Base-by-base conservation (phyloP, 768 basidiomycete genomes). In the Butyriboletus loyo region DNA sequence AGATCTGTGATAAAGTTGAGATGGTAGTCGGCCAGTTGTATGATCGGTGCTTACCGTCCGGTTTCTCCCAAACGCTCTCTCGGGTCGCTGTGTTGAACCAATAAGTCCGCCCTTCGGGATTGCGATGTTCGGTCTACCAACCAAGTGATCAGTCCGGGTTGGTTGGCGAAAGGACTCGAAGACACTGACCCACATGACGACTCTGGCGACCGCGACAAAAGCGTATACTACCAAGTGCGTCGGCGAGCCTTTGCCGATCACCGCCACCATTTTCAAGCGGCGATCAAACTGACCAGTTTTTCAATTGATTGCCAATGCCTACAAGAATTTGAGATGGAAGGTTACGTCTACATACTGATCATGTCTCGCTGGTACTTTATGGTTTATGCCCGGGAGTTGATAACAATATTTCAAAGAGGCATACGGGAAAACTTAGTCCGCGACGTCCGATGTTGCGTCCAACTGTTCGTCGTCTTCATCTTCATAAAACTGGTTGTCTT, bases 41-140 rank as follows among this genome's bases (percentile, higher is more conserved):
- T 28, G 48, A 51, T 49, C 9, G 27, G 47, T 45, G 63, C 79
- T 61, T 61, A 89, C 89, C 90, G 68, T 95, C 91, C 54, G 97
- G 97, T 68, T 98, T 99, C 73, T 98, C 95, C 96, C 95, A 98
- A 47, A 95, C 92, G 65, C 93, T 96, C 62, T 92, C 89, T 62
- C 87, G 84, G 4, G 88, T 90, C 10, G 77, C 79, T 0, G 91
- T 85, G 66, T 97, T 94, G 72, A 93, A 94, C 95, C 95, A 98
- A 65, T 98, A 98, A 0, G 91, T 92, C n/a, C 93, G 79, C n/a
- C 94, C 94, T 66, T 97, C 96, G 2, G 91, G 86, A 72, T 95
- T 96, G 31, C 89, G 85, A 72, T 97, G 92, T 66, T 96, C 94
- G 3, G 91, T 93, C 93, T 95, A 57, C 1, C 32, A 39, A 32